Evolutionary conservation across 2,329 filamentous ascomycete species (phyloP).

Genomic region (Chrysosporium keratinophilum): DNA sequence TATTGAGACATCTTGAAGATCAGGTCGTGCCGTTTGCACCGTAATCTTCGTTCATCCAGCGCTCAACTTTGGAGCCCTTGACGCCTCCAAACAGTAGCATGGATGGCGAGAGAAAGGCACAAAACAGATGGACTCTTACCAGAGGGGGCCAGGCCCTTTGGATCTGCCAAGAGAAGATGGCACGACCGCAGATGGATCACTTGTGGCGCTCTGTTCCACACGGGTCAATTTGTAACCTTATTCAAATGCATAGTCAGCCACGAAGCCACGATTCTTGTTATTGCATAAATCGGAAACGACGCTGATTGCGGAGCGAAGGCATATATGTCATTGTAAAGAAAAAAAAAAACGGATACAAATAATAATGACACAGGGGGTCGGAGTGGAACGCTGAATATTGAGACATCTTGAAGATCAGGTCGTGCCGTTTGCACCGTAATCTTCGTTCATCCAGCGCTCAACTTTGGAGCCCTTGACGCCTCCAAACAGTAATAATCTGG

Average conservation of each 20-base stretch:
- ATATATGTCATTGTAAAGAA: background rate
- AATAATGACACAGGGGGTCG: background rate
- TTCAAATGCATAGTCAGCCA: background rate
- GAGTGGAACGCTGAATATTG: no score
- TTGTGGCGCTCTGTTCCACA: slow-evolving; percentile 7
- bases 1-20: no score
- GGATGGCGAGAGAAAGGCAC: no score
- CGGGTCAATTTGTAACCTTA: slow-evolving; percentile 7
- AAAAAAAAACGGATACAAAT: background rate
- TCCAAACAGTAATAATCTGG: background rate
- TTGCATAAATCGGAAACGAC: slow-evolving; percentile 3
- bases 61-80: background rate
- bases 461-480: background rate
- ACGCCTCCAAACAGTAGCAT: background rate
- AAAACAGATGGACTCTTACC: no score
- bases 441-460: background rate
- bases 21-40: background rate
- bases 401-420: no score
- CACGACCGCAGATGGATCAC: background rate
- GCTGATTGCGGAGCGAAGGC: background rate
- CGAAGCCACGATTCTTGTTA: background rate
- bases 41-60: background rate
- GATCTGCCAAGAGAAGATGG: slow-evolving; percentile 5
- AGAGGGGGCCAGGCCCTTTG: no score
- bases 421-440: background rate